These are phyloP conservation scores for Penicillium sp. DNA, from an alignment of 2,329 filamentous ascomycete species.

Conservation along the genomic window DNA sequence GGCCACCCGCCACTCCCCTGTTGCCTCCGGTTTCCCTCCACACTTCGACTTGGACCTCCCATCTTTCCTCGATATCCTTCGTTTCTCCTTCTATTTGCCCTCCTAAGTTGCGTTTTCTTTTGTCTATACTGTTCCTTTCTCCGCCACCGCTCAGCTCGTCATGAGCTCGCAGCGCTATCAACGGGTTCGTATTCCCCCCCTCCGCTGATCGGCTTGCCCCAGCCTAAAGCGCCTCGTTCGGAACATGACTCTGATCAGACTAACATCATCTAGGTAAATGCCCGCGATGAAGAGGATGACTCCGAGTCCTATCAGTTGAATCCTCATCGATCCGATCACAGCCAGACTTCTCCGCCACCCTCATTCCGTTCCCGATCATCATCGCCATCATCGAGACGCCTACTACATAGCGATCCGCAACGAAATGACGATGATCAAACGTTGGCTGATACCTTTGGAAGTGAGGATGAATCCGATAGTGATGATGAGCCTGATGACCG, in stretches of 20 bases:
- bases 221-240: conserved; percentile 6
- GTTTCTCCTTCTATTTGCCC: conserved; percentile 15
- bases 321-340: conserved; percentile 31
- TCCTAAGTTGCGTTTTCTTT: conserved; percentile 15
- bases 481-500: conserved; percentile 77
- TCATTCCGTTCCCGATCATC: conserved; percentile 88
- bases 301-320: conserved; percentile 37
- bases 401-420: conserved; percentile 57
- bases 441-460: conserved; percentile 91
- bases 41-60: too few relatives aligned
- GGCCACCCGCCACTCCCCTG: conserved; percentile 28
- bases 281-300: conserved; percentile 49
- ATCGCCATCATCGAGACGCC: conserved; percentile 61
- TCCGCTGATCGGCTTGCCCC: conserved; percentile 24
- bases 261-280: conserved; percentile 43
- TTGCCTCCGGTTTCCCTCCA: conserved; percentile 24
- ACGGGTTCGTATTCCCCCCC: conserved; percentile 42
- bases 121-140: conserved; percentile 24
- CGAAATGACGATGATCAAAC: conserved; percentile 70
- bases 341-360: conserved; percentile 58
- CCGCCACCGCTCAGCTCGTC: conserved; percentile 41
- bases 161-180: conserved; percentile 57
- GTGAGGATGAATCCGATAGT: conserved; percentile 72
- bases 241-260: conserved; percentile 18
- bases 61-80: conserved; percentile 19